Evolutionary conservation across 345 rosid species (phyloP).

Genomic region (Cardamine resedifolia): DNA sequence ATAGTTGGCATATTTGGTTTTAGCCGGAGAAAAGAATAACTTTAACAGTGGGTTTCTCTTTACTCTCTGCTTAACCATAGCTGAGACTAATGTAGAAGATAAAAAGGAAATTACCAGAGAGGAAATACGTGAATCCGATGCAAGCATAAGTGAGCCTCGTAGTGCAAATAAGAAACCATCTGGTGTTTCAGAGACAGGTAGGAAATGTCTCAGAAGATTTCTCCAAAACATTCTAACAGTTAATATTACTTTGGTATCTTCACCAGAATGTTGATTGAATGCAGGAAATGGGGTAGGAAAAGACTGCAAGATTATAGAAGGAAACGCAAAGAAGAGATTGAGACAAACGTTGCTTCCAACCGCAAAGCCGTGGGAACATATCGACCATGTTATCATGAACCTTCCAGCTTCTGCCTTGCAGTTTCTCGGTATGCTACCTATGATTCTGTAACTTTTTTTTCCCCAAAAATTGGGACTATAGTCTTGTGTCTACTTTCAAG

Average conservation of each 20-base stretch:
- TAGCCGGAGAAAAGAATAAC: neutral
- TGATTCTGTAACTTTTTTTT: neutral
- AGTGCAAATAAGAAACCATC: constrained; percentile 52
- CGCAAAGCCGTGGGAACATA: constrained; percentile 79
- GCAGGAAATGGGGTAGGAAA: constrained; percentile 41
- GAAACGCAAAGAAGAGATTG: constrained; percentile 56
- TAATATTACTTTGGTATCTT: neutral
- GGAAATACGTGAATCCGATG: constrained; percentile 27
- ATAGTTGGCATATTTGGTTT: constrained; percentile 2
- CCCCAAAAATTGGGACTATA: neutral
- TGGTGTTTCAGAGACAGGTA: constrained; percentile 55
- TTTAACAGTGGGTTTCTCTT: constrained; percentile 20
- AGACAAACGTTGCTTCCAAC: constrained; percentile 50
- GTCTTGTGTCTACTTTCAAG: neutral
- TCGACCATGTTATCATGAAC: constrained; percentile 95
- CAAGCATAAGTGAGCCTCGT: constrained; percentile 34
- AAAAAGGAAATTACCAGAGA: constrained; percentile 30
- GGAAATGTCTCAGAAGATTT: constrained; percentile 12
- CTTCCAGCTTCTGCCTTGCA: constrained; percentile 95
- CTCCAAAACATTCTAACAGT: neutral
- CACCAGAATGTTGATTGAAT: neutral
- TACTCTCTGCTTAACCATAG: constrained; percentile 19
- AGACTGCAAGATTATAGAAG: constrained; percentile 43
- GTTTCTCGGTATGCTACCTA: constrained; percentile 60
- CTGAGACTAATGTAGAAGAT: constrained; percentile 36